A percentile compares a stretch with the other conserved stretches of the same genome.
These are phyloP conservation scores for Rhodotorula sphaerocarpa DNA, from an alignment of 768 basidiomycete genomes.

Conservation along the genomic window DNA sequence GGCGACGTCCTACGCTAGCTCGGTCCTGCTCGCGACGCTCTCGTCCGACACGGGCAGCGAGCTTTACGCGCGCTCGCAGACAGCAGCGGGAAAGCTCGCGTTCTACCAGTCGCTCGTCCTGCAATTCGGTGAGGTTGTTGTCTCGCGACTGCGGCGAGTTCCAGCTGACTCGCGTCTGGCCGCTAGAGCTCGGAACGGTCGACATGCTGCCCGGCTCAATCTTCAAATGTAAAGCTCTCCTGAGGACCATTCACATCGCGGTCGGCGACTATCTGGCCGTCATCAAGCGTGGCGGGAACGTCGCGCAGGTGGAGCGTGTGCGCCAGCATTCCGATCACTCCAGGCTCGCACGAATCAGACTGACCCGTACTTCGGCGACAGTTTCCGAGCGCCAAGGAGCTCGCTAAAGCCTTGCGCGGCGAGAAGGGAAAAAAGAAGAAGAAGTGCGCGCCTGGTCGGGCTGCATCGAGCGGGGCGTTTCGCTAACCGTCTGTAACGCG, in stretches of 20 bases:
- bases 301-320: not conserved
- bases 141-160: not conserved
- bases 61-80: not conserved
- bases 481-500: not conserved
- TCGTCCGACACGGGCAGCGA: no score
- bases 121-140: not conserved
- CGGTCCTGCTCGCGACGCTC: not conserved
- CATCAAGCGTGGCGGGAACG: not conserved
- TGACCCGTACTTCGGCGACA: no score
- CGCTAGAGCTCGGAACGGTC: no score
- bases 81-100: not conserved
- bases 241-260: not conserved
- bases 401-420: no score
- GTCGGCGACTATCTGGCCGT: not conserved
- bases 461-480: no score
- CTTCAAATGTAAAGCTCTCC: not conserved
- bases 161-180: no score
- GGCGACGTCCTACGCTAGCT: no score
- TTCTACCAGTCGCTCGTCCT: not conserved
- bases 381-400: no score
- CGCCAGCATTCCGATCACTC: no score
- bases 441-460: not conserved
- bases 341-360: no score
- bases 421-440: no score
- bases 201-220: not conserved